Conservation (phyloP, 2,329 filamentous ascomycete genomes). For the Thielaviopsis punctulata region DNA sequence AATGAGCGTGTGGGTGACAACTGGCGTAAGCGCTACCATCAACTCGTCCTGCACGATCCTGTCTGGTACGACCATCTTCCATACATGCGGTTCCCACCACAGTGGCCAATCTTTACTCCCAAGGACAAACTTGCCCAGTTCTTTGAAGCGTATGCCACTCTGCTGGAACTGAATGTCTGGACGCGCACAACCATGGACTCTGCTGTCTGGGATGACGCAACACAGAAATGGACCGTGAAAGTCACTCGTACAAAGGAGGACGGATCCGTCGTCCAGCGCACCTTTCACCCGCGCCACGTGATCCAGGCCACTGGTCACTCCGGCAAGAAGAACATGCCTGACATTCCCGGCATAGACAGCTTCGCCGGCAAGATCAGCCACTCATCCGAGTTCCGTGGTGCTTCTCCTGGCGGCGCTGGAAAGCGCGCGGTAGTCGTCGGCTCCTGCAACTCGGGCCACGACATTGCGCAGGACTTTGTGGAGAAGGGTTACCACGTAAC, state of each 20-base stretch:
- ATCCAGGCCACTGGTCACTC: slow-evolving; percentile 53
- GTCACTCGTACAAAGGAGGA: slow-evolving; percentile 32
- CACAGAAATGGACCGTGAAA: slow-evolving; percentile 36
- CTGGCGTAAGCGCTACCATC: slow-evolving; percentile 45
- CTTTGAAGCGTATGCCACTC: slow-evolving; percentile 45
- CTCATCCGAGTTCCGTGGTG: slow-evolving; percentile 41
- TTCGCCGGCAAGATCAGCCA: slow-evolving; percentile 48
- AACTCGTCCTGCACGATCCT: slow-evolving; percentile 51
- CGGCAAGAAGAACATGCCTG: slow-evolving; percentile 45
- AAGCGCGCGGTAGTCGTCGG: slow-evolving; percentile 50
- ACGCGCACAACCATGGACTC: slow-evolving; percentile 30
- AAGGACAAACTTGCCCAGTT: slow-evolving; percentile 57
- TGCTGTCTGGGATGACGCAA: slow-evolving; percentile 31
- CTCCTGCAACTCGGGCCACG: slow-evolving; percentile 51
- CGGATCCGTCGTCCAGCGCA: slow-evolving; percentile 32
- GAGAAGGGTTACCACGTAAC: slow-evolving; percentile 51
- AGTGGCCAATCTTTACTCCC: slow-evolving; percentile 53
- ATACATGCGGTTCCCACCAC: slow-evolving; percentile 44
- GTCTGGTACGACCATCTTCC: slow-evolving; percentile 46
- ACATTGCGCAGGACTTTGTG: slow-evolving; percentile 50
- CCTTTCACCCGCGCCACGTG: slow-evolving; percentile 43
- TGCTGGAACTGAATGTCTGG: slow-evolving; percentile 56
- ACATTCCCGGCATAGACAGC: slow-evolving; percentile 34
- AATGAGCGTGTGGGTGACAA: slow-evolving; percentile 44
- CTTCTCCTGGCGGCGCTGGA: slow-evolving; percentile 24